Percentiles rank a stretch among this genome's conserved stretches.
Conservation (phyloP, 371 early-diverging fungal genomes). For the Actinomucor elegans region DNA sequence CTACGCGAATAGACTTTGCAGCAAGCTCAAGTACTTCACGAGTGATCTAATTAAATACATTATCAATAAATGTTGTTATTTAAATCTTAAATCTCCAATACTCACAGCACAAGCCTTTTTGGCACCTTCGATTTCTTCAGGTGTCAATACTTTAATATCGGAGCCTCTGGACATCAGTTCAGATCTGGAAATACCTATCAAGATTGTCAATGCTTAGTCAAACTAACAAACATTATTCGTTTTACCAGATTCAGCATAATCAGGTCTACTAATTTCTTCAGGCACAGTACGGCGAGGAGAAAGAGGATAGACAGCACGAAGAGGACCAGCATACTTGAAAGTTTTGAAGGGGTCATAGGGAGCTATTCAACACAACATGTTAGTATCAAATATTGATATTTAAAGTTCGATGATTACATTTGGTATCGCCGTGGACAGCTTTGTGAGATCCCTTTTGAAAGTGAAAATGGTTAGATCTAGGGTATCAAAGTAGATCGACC, state of each 20-base stretch:
- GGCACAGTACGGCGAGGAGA: constrained; percentile 77
- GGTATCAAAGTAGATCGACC: too few species aligned
- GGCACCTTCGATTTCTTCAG: constrained; percentile 78
- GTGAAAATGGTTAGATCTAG: not conserved
- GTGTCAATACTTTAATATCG: constrained; percentile 66
- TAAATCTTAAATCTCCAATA: not conserved
- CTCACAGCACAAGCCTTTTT: constrained; percentile 74
- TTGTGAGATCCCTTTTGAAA: constrained; percentile 57
- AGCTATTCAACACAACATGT: constrained; percentile 13
- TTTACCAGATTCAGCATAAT: constrained; percentile 73
- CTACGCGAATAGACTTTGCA: constrained; percentile 74
- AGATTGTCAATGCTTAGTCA: too few species aligned
- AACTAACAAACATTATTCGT: not conserved
- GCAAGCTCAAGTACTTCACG: constrained; percentile 87
- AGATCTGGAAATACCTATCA: constrained; percentile 63
- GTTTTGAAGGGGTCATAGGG: constrained; percentile 82
- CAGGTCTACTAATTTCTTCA: constrained; percentile 73
- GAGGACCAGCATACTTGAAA: constrained; percentile 77
- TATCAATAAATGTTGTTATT: too few species aligned
- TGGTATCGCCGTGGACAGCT: constrained; percentile 40
- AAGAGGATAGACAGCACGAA: constrained; percentile 88
- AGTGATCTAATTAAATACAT: constrained; percentile 56
- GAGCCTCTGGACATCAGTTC: constrained; percentile 66
- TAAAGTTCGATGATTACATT: constrained; percentile 4
- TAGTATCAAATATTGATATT: not conserved